phyloP scores from a whole-genome alignment of 176 grass and related monocot species.

The Zea luxurians region DNA sequence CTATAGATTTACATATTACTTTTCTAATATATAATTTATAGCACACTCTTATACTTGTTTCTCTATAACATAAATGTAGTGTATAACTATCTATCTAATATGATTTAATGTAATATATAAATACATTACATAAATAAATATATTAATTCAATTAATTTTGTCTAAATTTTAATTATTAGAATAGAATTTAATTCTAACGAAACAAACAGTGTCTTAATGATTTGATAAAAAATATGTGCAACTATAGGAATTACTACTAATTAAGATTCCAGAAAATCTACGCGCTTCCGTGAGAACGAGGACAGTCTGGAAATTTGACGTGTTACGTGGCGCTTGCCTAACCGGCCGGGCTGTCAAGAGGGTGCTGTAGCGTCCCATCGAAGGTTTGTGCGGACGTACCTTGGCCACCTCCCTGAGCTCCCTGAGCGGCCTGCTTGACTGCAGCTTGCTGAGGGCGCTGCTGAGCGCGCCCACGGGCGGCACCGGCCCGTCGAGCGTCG shows the following conservation, averaged over 20 bases:
- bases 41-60: too few species aligned
- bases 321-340: background rate
- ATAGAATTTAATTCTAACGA: too few species aligned
- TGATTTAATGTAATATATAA: too few species aligned
- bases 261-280: background rate
- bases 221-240: background rate
- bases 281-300: background rate
- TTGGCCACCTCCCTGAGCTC: constrained; percentile 98
- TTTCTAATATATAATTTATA: too few species aligned
- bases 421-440: constrained; percentile 87
- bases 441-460: constrained; percentile 84
- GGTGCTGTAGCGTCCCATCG: background rate
- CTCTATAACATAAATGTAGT: too few species aligned
- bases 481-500: constrained; percentile 85
- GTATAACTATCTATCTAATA: too few species aligned
- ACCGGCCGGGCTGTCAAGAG: background rate
- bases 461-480: constrained; percentile 89
- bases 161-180: too few species aligned
- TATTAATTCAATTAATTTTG: too few species aligned
- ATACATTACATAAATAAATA: too few species aligned
- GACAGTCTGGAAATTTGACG: too few species aligned
- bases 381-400: constrained; percentile 50
- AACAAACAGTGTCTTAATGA: too few species aligned
- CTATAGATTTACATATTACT: too few species aligned
- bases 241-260: background rate